These are phyloP conservation scores for Fraxinus anomala DNA, from an alignment of 257 asterid species.

Conservation along the genomic window DNA sequence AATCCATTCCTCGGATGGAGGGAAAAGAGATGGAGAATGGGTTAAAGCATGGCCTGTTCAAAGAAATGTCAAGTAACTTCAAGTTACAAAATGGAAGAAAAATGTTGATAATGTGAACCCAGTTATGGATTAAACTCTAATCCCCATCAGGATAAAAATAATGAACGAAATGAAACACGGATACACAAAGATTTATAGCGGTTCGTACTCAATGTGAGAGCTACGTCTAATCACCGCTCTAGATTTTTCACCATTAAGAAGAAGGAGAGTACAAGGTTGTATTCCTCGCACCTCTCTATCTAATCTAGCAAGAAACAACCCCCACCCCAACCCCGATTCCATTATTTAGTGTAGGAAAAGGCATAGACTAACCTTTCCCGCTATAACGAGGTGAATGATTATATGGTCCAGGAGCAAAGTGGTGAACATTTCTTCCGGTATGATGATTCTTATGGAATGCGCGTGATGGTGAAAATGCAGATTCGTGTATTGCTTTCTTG, in stretches of 20 bases:
- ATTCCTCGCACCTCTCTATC: not conserved
- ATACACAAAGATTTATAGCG: not conserved
- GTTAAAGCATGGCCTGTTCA: conserved; percentile 45
- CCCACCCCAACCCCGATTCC: not conserved
- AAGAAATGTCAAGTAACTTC: not conserved
- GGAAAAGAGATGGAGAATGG: conserved; percentile 45
- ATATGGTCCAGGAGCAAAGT: conserved; percentile 43
- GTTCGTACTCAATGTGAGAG: not conserved
- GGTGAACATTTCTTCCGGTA: conserved; percentile 35
- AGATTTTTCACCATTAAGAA: not conserved
- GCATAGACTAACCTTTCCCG: conserved; percentile 45
- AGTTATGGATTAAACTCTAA: not conserved
- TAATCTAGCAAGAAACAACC: not conserved
- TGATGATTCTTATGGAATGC: conserved; percentile 40
- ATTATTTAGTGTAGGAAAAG: not conserved
- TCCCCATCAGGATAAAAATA: not conserved
- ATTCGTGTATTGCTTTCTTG: conserved; percentile 30
- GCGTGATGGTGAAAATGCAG: conserved; percentile 36
- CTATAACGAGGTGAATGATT: conserved; percentile 32
- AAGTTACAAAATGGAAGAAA: conserved; percentile 13
- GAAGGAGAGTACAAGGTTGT: not conserved
- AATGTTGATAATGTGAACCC: not conserved
- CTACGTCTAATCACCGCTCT: not conserved
- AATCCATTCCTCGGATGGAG: conserved; percentile 33
- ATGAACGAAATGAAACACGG: not conserved